A percentile compares a stretch with the other conserved stretches of the same genome.
Evolutionary conservation across 331 rosid species (phyloP).

Genomic region (Telfairia occidentalis): DNA sequence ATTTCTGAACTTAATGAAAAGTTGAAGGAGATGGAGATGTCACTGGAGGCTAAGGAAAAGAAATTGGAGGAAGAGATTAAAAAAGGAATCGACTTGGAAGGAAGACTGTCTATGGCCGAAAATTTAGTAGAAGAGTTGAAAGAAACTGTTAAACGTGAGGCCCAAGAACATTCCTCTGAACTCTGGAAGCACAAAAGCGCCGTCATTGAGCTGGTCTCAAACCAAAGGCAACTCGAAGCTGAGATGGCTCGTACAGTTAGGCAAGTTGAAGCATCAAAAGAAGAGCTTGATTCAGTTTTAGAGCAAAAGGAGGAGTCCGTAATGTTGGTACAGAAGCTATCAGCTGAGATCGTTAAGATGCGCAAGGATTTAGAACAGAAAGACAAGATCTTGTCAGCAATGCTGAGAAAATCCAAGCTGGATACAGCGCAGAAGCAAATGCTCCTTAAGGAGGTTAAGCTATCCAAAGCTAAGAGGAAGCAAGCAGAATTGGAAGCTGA

Average conservation of each 20-base stretch:
- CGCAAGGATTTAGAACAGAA: conserved; percentile 88
- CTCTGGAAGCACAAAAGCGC: conserved; percentile 87
- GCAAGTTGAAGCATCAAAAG: conserved; percentile 55
- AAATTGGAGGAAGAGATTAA: conserved; percentile 40
- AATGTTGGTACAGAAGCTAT: conserved; percentile 57
- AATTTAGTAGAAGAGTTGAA: conserved; percentile 47
- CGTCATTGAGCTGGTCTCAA: conserved; percentile 76
- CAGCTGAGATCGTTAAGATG: conserved; percentile 51
- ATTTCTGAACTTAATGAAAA: conserved; percentile 38
- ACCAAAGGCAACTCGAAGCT: conserved; percentile 81
- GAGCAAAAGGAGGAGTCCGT: conserved; percentile 78
- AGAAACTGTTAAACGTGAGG: conserved; percentile 40
- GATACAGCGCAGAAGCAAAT: conserved; percentile 72
- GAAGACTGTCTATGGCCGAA: conserved; percentile 41
- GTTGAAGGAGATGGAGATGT: conserved; percentile 43
- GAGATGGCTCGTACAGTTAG: conserved; percentile 53
- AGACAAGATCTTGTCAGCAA: conserved; percentile 84
- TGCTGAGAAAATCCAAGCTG: conserved; percentile 78
- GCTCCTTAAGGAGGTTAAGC: conserved; percentile 77
- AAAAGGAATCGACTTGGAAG: conserved; percentile 51
- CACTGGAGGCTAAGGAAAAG: conserved; percentile 45
- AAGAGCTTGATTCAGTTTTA: conserved; percentile 43
- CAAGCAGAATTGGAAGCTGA: conserved; percentile 81
- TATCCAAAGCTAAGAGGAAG: conserved; percentile 76
- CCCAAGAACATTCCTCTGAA: conserved; percentile 72